These are phyloP conservation scores for Puccinia coronata DNA, from an alignment of 1,284 basidiomycete genomes.

Conservation along the genomic window DNA sequence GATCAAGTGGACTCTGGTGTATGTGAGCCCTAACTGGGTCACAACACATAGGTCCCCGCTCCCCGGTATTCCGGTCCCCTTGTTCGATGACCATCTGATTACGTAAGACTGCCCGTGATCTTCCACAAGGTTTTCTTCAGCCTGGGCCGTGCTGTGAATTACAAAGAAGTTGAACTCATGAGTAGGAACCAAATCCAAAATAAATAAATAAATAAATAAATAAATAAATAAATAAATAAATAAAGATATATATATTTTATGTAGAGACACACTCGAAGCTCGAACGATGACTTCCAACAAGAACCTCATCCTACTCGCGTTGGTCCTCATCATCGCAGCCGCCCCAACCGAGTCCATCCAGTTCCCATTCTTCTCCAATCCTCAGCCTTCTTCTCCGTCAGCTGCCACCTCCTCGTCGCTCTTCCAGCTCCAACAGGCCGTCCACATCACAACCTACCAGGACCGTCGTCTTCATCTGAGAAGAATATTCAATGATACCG, in stretches of 20 bases:
- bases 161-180: too few relatives aligned
- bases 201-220: too few relatives aligned
- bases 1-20: too few relatives aligned
- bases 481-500: conserved; percentile 50
- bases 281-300: conserved; percentile 14
- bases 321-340: not conserved
- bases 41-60: too few relatives aligned
- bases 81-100: too few relatives aligned
- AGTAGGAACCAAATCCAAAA: too few relatives aligned
- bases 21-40: too few relatives aligned
- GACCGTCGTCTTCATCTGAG: conserved; percentile 44
- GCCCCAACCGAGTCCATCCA: conserved; percentile 4
- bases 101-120: too few relatives aligned
- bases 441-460: conserved; percentile 51
- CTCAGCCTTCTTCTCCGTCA: conserved; percentile 22
- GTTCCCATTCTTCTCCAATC: conserved; percentile 51
- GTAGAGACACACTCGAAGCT: not conserved
- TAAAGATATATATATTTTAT: not conserved
- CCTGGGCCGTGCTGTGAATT: too few relatives aligned
- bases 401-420: conserved; percentile 18
- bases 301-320: conserved; percentile 20
- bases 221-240: not conserved
- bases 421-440: conserved; percentile 52
- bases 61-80: too few relatives aligned
- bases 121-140: too few relatives aligned